Evolutionary conservation across 1,284 basidiomycete species (phyloP), one percentile per base, ranked within the genome.

Genomic region (Irpex sp.): DNA sequence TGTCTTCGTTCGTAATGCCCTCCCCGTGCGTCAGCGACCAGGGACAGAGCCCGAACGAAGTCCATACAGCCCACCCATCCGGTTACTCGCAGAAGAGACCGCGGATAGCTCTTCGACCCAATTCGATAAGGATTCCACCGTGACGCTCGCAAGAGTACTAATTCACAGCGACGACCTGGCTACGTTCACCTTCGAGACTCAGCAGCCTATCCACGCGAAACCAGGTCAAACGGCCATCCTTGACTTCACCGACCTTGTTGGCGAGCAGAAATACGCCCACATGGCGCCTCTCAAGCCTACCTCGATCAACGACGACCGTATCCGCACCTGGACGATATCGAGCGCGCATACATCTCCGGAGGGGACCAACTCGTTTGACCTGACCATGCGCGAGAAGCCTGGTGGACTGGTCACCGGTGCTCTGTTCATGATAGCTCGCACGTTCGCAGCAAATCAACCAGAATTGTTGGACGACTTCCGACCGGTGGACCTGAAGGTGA

Each of bases 241-340:
- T 54, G 83, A 87, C 66, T 81, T 87, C 71, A 76, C 78, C 1
- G 73, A 77, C 2, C 74, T 88, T 35, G 69, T 87, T 4, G 83
- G 85, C 2, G 60, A 71, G 31, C 74, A 74, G 13, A 72, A 71
- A 26, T 85, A 84, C 68, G 72, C 76, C 46, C 84, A 87, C 68
- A 84, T 87, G 78, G 76, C 81, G 1, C 73, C 77, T 1, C 66
- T 69, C 8, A 76, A 80, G 31, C 83, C 83, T 0, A 75, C 71
- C 3, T 76, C 77, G 15, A 72, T 86, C 21, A 88, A 88, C 70
- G 86, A 89, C 67, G 86, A 89, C 67, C 78, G 83, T 33, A 78
- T 89, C 55, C 82, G 87, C 17, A 89, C 86, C 1, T 89, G 87
- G 86, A 88, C 85, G 0, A 76, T 88, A 11, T 86, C 86, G 1